Base-by-base conservation (phyloP, 352 stramenopile species). In the Globisporangium uncinulatum region DNA sequence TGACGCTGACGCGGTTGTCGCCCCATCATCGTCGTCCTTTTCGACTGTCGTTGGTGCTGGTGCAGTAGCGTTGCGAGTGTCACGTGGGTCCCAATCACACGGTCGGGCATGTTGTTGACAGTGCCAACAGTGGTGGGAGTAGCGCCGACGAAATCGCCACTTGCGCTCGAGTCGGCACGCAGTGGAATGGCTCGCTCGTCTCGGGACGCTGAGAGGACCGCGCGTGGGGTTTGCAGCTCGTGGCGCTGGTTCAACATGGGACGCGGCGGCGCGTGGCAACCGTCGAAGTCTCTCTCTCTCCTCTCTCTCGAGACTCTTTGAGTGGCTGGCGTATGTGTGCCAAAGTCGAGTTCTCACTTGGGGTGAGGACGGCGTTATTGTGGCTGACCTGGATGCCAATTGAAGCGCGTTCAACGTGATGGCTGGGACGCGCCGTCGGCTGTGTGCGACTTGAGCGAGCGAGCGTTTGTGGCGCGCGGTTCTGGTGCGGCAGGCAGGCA, bases 21-120 rank as follows among this genome's bases (percentile, higher is more conserved):
- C 19, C 44, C 54, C 54, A 59, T 59, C 54, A 59, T 48, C 54
- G 19, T 54, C 53, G 51, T 47, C 10, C 31, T 56, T 31, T 51
- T 61, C 55, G 17, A 34, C 14, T 41, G 44, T 37, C 45, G 14
- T 29, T 57, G 10, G 13, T 47, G 37, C 20, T 21, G 24, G 24
- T 29, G 24, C 24, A 29, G 24, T 29, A 29, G 24, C 24, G 24
- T 29, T 29, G 24, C 24, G 24, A 29, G 24, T 29, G 24, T 29
- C 24, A 29, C 24, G 24, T 29, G 24, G 24, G 24, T 4, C 24
- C 24, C 24, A 4, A 4, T 29, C 24, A 1, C 2, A 29, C 19
- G n/a, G 32, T n/a, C 17, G 11, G 19, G 10, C 5, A 19, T 15
- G 44, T 50, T 51, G 21, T 24, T 10, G 39, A 15, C 7, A 41